Base-by-base conservation (phyloP, 306 rosid genomes). In the Glycine tomentella region DNA sequence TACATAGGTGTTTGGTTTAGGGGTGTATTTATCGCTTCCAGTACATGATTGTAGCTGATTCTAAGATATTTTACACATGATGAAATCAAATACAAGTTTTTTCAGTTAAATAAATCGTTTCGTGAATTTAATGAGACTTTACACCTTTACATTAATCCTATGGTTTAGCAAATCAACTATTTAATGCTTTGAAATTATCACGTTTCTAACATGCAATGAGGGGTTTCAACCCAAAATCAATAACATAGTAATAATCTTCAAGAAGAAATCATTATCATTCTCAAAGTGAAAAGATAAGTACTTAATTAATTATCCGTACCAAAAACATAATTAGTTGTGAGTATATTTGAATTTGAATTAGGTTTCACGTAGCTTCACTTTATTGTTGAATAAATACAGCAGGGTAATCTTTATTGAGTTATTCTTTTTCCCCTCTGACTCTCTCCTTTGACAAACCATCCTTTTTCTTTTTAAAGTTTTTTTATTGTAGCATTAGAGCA, bases 391-490 rank as follows among this genome's bases (percentile, higher is more conserved):
- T 46, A 48, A 61, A 51, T 15, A 40, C 12, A 82, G 45, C 10
- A 65, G 31, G 31, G 31, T 25, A 36, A 46, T 78, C 76, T 74
- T 84, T 74, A 9, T 33, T 34, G 38, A 34, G 38, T 3, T 34
- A 34, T 34, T 34, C 38, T 68, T 62, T 70, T 69, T 4, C 4
- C 69, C 36, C 50, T 69, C 74, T 72, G n/a, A 34, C 34, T 12
- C 14, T 46, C 69, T 20, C 67, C 71, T 72, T 55, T 72, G 76
- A 72, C 76, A 78, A 31, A 7, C 68, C 81, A 58, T 65, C 69
- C 84, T 62, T 84, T 80, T 80, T 44, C 84, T 84, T 75, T 84
- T 69, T 77, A 62, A 80, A 84, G 64, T 16, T 80, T 74, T 59
- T 34, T 69, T 40, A 67, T 50, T 51, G 45, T 4, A 13, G 14